Evolutionary conservation across 2,329 filamentous ascomycete genomes (phyloP).

Genomic region (Cadophora sp.): DNA sequence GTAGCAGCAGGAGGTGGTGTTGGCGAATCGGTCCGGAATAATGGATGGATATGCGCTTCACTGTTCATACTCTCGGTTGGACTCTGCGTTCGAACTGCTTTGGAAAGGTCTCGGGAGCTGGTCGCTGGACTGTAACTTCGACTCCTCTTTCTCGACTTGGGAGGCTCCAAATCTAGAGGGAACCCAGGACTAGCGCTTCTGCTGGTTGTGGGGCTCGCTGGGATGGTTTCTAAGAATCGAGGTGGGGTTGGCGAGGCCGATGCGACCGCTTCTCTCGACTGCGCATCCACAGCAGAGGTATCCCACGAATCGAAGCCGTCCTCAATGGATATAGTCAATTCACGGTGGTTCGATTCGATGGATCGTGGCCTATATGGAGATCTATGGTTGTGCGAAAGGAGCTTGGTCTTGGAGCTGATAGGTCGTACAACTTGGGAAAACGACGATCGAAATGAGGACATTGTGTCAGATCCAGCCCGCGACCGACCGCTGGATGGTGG

Average conservation of each 20-base stretch:
- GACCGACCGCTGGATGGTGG: slow-evolving; percentile 54
- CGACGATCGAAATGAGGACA: slow-evolving; percentile 57
- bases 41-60: slow-evolving; percentile 77
- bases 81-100: slow-evolving; percentile 29
- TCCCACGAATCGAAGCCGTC: slow-evolving; percentile 80
- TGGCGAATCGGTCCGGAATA: slow-evolving; percentile 77
- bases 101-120: slow-evolving; percentile 32
- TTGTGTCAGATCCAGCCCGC: slow-evolving; percentile 53
- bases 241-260: slow-evolving; percentile 47
- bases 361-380: slow-evolving; percentile 53
- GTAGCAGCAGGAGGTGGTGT: slow-evolving; percentile 69
- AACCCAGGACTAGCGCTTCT: slow-evolving; percentile 69
- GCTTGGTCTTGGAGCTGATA: slow-evolving; percentile 61
- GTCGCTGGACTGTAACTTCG: slow-evolving; percentile 44
- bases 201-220: slow-evolving; percentile 68
- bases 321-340: slow-evolving; percentile 45
- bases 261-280: slow-evolving; percentile 63
- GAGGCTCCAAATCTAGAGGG: slow-evolving; percentile 62
- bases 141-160: slow-evolving; percentile 44
- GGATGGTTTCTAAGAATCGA: slow-evolving; percentile 73
- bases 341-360: slow-evolving; percentile 51
- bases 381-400: slow-evolving; percentile 55
- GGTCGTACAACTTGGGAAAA: slow-evolving; percentile 59
- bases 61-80: slow-evolving; percentile 50
- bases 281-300: slow-evolving; percentile 69